A percentile compares a stretch with the other conserved stretches of the same genome.
Evolutionary conservation across 73 alveolate species (phyloP).

Genomic region (Diophrys appendiculata): DNA sequence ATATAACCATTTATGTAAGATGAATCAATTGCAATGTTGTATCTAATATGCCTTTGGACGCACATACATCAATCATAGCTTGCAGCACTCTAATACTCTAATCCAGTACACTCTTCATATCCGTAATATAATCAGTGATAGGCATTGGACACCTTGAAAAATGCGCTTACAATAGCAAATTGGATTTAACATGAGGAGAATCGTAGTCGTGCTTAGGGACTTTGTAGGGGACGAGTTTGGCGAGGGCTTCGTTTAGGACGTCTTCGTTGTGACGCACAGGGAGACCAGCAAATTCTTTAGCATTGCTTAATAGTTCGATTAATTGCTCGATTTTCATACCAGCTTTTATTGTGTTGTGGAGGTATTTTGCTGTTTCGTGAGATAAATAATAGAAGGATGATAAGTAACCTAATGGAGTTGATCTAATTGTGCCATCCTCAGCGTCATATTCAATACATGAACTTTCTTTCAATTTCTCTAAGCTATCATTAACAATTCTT

Average conservation of each 20-base stretch:
- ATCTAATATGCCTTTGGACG: constrained; percentile 84
- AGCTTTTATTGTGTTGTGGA: constrained; percentile 63
- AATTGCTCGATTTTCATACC: constrained; percentile 67
- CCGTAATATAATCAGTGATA: constrained; percentile 95
- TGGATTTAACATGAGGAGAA: constrained; percentile 90
- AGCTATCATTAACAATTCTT: constrained; percentile 62
- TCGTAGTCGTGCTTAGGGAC: constrained; percentile 83
- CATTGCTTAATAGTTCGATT: constrained; percentile 74
- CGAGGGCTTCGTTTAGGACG: constrained; percentile 91
- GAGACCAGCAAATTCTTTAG: constrained; percentile 92
- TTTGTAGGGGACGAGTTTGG: constrained; percentile 86
- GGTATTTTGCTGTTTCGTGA: constrained; percentile 85
- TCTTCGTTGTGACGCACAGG: constrained; percentile 99
- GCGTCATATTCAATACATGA: constrained; percentile 81
- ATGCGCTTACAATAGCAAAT: constrained; percentile 94
- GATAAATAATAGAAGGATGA: constrained; percentile 96
- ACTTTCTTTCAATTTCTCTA: constrained; percentile 78
- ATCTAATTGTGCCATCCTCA: constrained; percentile 79
- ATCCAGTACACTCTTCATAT: constrained; percentile 94
- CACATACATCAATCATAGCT: constrained; percentile 94
- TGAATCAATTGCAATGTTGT: constrained; percentile 80
- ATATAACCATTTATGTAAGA: constrained; percentile 88
- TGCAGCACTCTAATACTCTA: constrained; percentile 88
- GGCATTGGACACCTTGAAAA: constrained; percentile 93
- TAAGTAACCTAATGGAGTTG: constrained; percentile 88